A percentile compares a stretch with the other conserved stretches of the same genome.
These are phyloP conservation scores for Metarhizium album DNA, from an alignment of 2,329 filamentous ascomycete species.

Conservation along the genomic window DNA sequence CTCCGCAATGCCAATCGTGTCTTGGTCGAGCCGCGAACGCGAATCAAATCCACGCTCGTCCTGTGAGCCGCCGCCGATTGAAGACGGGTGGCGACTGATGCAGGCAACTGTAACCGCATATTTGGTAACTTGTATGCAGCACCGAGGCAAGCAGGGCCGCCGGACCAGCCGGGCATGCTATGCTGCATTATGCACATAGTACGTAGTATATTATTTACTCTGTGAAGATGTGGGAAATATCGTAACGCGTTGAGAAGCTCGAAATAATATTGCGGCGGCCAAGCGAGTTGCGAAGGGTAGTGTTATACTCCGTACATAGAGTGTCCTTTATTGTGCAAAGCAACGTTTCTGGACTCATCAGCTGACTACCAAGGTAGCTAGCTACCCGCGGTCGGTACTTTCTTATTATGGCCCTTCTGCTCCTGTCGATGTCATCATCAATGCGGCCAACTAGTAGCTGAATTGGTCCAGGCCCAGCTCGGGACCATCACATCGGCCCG, in stretches of 20 bases:
- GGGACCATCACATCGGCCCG: background rate
- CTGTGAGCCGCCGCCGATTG: background rate
- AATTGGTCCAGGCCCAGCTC: background rate
- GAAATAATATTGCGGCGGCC: too few relatives aligned
- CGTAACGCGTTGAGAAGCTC: too few relatives aligned
- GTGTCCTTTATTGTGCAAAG: too few relatives aligned
- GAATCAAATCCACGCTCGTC: background rate
- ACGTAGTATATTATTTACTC: too few relatives aligned
- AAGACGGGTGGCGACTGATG: background rate
- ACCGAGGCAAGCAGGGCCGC: background rate
- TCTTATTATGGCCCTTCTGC: background rate
- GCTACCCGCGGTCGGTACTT: too few relatives aligned
- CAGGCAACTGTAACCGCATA: background rate
- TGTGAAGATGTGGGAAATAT: too few relatives aligned
- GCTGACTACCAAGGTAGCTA: too few relatives aligned
- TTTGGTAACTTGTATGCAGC: too few relatives aligned
- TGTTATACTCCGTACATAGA: too few relatives aligned
- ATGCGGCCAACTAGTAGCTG: background rate
- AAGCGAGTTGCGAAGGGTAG: too few relatives aligned
- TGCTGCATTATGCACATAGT: too few relatives aligned
- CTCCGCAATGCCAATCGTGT: background rate
- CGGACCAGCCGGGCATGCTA: background rate
- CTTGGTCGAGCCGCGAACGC: background rate
- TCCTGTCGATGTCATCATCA: background rate
- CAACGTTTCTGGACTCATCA: too few relatives aligned